phyloP scores from a whole-genome alignment of 176 grass and related monocot genomes.

The Ananas comosus region DNA sequence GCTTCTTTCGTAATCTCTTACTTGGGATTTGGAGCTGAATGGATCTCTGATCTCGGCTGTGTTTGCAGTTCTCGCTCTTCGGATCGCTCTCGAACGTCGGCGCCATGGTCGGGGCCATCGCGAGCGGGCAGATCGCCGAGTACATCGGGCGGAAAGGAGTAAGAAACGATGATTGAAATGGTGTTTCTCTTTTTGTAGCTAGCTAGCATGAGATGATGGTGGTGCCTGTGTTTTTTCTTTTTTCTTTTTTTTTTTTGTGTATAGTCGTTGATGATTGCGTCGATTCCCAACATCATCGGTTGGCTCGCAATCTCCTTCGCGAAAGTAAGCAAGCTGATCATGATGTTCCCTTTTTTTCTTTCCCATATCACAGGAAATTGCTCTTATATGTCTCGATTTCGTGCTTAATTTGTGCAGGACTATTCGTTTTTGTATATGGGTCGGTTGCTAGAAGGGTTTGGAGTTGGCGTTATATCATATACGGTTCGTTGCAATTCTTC shows the following conservation, averaged over 20 bases:
- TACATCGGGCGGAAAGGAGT: conserved; percentile 80
- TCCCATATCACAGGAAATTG: too few species aligned
- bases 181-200: not conserved
- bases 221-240: not conserved
- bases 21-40: too few species aligned
- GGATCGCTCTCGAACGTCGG: conserved; percentile 91
- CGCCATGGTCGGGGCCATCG: conserved; percentile 75
- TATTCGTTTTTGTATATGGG: conserved; percentile 89
- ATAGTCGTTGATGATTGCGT: conserved; percentile 86
- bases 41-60: not conserved
- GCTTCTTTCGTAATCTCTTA: too few species aligned
- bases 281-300: conserved; percentile 81
- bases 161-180: not conserved
- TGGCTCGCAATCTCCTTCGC: conserved; percentile 88
- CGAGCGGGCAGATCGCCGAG: conserved; percentile 79
- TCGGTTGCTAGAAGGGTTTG: conserved; percentile 78
- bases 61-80: conserved; percentile 63
- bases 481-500: conserved; percentile 20
- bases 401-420: conserved; percentile 35
- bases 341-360: not conserved
- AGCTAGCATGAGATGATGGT: not conserved
- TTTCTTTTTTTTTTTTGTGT: not conserved
- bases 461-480: conserved; percentile 88
- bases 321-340: conserved; percentile 35
- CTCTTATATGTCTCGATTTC: not conserved